Evolutionary conservation across 306 rosid species (phyloP).

Genomic region (Vigna hirtella): DNA sequence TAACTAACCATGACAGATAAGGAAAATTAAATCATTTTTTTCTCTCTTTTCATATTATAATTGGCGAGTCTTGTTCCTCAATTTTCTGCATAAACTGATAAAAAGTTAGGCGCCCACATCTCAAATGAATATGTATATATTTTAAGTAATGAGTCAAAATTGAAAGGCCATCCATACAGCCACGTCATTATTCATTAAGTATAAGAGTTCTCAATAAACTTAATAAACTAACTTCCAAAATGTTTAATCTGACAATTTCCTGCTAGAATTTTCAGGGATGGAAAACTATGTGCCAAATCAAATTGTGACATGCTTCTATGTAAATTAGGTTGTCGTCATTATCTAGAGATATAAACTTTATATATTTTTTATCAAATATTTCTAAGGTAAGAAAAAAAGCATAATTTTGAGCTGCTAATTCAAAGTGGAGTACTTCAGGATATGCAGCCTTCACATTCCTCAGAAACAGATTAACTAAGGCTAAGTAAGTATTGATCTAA

Average conservation of each 20-base stretch:
- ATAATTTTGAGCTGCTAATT: background rate
- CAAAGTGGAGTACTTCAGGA: slow-evolving; percentile 38
- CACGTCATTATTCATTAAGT: background rate
- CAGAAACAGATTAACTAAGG: background rate
- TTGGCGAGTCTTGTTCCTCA: background rate
- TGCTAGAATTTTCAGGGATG: background rate
- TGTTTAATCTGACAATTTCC: background rate
- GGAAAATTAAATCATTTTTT: background rate
- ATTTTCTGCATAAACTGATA: slow-evolving; percentile 38
- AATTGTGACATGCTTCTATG: background rate
- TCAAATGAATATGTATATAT: background rate
- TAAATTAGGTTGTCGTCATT: background rate
- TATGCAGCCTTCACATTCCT: background rate
- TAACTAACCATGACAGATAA: background rate
- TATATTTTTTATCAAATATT: background rate
- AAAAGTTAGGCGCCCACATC: slow-evolving; percentile 49
- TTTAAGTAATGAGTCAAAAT: slow-evolving; percentile 38
- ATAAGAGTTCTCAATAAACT: background rate
- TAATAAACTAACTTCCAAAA: background rate
- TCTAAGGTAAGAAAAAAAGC: background rate
- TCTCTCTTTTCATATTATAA: background rate
- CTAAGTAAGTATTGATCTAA: background rate
- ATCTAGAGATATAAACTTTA: background rate
- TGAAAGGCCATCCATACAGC: slow-evolving; percentile 16
- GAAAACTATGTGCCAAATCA: background rate